phyloP scores from a whole-genome alignment of 495 filamentous ascomycete genomes.

The Annulohypoxylon nitens region DNA sequence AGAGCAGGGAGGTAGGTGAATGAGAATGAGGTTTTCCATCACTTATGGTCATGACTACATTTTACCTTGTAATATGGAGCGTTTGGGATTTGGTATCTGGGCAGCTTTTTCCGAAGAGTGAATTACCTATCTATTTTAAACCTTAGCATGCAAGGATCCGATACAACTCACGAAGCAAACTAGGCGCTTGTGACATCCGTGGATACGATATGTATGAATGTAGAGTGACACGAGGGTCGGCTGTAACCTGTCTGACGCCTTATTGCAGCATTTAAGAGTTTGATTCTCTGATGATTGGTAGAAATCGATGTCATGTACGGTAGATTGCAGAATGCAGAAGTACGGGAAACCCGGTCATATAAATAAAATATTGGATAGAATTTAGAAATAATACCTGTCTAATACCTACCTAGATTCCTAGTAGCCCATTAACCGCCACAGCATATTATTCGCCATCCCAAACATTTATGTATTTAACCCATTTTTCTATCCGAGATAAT shows the following conservation, averaged over 20 bases:
- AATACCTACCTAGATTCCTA: background rate
- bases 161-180: slow-evolving; percentile 29
- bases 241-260: slow-evolving; percentile 28
- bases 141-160: slow-evolving; percentile 34
- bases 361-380: background rate
- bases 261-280: slow-evolving; percentile 5
- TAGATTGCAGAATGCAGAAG: background rate
- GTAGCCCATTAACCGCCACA: background rate
- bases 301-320: slow-evolving; percentile 13
- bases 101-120: slow-evolving; percentile 38
- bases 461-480: background rate
- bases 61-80: slow-evolving; percentile 54
- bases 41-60: slow-evolving; percentile 39
- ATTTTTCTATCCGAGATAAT: background rate
- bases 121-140: slow-evolving; percentile 37
- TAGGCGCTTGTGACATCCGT: slow-evolving; percentile 18
- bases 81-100: slow-evolving; percentile 47
- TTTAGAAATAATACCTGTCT: background rate
- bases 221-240: slow-evolving; percentile 29
- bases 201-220: background rate
- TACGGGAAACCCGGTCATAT: background rate
- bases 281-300: slow-evolving; percentile 17
- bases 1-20: slow-evolving; percentile 1
- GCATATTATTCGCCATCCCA: background rate
- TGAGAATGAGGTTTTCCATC: slow-evolving; percentile 27